Evolutionary conservation across 257 asterid species (phyloP).

Genomic region (Thymus mandschuricus): DNA sequence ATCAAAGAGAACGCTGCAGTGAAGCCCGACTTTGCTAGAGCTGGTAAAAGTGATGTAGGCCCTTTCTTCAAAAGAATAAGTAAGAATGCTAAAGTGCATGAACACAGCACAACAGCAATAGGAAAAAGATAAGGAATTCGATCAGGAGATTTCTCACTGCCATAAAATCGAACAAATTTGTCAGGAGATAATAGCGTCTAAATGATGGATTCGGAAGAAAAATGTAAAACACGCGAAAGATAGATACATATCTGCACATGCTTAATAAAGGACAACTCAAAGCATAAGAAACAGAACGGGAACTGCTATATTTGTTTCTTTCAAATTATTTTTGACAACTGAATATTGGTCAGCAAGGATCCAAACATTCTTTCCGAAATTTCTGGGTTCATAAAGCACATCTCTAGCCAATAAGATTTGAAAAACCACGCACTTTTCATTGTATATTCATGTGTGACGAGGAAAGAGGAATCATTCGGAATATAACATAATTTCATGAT

Average conservation of each 20-base stretch:
- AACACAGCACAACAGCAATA: conserved; percentile 74
- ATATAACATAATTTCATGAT: neutral
- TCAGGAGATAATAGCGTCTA: conserved; percentile 30
- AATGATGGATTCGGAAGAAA: conserved; percentile 31
- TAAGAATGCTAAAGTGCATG: conserved; percentile 65
- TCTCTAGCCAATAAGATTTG: neutral
- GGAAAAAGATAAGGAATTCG: conserved; percentile 73
- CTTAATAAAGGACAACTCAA: conserved; percentile 4
- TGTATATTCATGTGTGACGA: neutral
- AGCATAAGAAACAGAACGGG: conserved; percentile 1
- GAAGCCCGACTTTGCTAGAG: conserved; percentile 89
- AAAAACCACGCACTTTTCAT: neutral
- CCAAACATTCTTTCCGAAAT: neutral
- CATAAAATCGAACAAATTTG: conserved; percentile 41
- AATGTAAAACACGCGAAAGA: conserved; percentile 7
- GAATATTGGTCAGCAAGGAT: neutral
- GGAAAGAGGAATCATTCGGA: neutral
- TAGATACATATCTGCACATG: conserved; percentile 5
- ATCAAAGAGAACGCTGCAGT: conserved; percentile 92
- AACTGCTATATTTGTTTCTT: neutral
- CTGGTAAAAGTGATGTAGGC: conserved; percentile 70
- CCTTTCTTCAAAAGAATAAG: conserved; percentile 64
- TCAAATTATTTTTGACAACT: neutral
- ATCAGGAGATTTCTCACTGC: conserved; percentile 58
- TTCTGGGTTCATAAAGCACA: neutral